Base-by-base conservation (phyloP, 768 basidiomycete species). In the Leccinum subgranulosum region DNA sequence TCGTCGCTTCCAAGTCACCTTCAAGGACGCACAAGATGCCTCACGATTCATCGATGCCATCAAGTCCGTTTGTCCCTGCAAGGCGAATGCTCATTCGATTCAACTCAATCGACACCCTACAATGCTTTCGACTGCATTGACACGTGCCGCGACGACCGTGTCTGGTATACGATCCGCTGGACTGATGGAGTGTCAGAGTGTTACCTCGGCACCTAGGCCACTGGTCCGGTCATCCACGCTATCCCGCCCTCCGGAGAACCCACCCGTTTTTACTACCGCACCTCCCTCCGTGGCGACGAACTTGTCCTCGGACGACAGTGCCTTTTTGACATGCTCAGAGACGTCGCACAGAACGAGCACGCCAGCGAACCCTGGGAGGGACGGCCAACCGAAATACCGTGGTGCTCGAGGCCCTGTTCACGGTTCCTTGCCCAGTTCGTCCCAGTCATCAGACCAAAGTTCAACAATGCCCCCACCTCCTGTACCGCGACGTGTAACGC, bases 1-100 rank as follows among this genome's bases (percentile, higher is more conserved):
- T 68, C 83, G 87, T 51, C 85, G 90, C 15, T 89, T 92, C 64
- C 90, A 92, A 67, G 79, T 91, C 28, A 84, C 85, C 21, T 90
- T 92, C 60, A 66, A 75, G 51, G 76, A 79, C n/a, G 52, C 75
- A 15, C 57, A 68, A 3, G 78, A 81, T 31, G 82, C 84, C 0
- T 66, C 74, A 2, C 79, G 82, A 60, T 87, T 88, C 59, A 80
- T 90, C 56, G 77, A 84, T 28, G 73, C 80, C 5, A 84, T 92
- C 64, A 79, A 81, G 49, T 74, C 79, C 6, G 81, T 91, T 41
- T 92, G 90, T 66, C 90, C 89, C 4, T 92, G 90, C 76, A 87
- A 85, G 69, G 74, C 81, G 36, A 88, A 82, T 60, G 74, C 77
- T 4, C 66, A 66, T 10, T 69, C 70, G 28, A 68, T 57, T 17